These are phyloP conservation scores for Chaetomium globosum DNA, from an alignment of 2,329 filamentous ascomycete species.

Conservation along the genomic window DNA sequence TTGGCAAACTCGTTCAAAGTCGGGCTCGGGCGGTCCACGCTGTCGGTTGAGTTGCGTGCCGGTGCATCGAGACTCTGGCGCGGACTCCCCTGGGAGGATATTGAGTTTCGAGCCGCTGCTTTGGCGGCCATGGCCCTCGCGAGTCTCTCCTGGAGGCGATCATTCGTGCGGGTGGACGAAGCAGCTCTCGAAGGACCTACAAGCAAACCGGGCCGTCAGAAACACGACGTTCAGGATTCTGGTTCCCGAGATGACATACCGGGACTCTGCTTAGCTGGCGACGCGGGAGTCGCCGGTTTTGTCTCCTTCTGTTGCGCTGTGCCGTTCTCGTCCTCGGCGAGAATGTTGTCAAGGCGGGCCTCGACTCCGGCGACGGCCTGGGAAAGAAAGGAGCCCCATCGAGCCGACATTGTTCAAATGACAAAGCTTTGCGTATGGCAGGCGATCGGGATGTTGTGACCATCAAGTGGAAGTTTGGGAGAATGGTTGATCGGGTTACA, in stretches of 20 bases:
- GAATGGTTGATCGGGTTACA: conserved; percentile 20
- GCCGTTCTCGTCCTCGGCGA: conserved; percentile 73
- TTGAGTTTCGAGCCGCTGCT: conserved; percentile 44
- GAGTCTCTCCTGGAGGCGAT: conserved; percentile 84
- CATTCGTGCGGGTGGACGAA: conserved; percentile 66
- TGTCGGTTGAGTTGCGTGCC: conserved; percentile 41
- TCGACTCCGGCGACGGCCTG: conserved; percentile 93
- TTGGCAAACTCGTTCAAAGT: conserved; percentile 29
- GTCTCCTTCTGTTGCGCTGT: conserved; percentile 38
- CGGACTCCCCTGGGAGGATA: conserved; percentile 46
- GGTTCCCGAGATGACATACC: conserved; percentile 33
- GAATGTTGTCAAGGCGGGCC: conserved; percentile 86
- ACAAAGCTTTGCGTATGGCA: conserved; percentile 13
- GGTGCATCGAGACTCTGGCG: conserved; percentile 48
- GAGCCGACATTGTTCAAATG: conserved; percentile 50
- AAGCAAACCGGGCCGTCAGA: conserved; percentile 31
- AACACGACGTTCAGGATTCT: conserved; percentile 21
- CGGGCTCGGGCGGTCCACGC: conserved; percentile 32
- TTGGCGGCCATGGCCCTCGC: conserved; percentile 84
- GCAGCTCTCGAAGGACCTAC: conserved; percentile 64
- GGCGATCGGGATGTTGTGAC: conserved; percentile 19
- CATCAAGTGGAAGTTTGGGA: conserved; percentile 20
- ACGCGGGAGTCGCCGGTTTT: conserved; percentile 35
- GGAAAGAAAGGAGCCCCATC: conserved; percentile 81
- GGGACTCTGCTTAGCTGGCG: conserved; percentile 43